Conservation (phyloP, 2,329 filamentous ascomycete genomes). For the Juglanconis juglandina region DNA sequence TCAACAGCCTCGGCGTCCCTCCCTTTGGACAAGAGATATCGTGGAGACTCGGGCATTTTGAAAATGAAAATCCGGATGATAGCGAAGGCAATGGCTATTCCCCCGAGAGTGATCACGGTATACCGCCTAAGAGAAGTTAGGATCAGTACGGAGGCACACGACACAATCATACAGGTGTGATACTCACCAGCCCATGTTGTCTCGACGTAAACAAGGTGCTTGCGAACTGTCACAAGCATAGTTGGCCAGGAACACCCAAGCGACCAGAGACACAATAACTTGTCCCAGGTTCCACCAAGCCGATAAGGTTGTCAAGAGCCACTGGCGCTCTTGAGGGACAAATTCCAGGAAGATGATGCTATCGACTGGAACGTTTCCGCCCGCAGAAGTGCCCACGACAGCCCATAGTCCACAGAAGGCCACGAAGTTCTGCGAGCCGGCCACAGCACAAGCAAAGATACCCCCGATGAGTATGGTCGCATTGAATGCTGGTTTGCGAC, state of each 20-base stretch:
- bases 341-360: conserved; percentile 52
- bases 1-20: conserved; percentile 44
- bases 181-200: conserved; percentile 47
- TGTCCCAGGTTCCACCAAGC: conserved; percentile 53
- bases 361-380: conserved; percentile 50
- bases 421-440: conserved; percentile 55
- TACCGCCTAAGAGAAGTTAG: conserved; percentile 32
- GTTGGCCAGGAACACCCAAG: conserved; percentile 41
- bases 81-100: conserved; percentile 40
- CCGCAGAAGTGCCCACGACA: conserved; percentile 39
- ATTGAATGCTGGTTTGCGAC: conserved; percentile 43
- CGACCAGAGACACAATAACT: conserved; percentile 41
- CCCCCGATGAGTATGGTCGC: conserved; percentile 40
- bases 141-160: background rate
- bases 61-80: conserved; percentile 45
- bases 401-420: conserved; percentile 55
- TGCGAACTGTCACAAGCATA: conserved; percentile 36
- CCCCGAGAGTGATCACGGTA: conserved; percentile 42
- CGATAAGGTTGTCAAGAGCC: conserved; percentile 43
- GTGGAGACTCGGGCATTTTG: conserved; percentile 44
- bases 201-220: conserved; percentile 33
- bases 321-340: conserved; percentile 44
- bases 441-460: conserved; percentile 56
- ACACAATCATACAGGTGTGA: background rate
- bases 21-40: conserved; percentile 42